Base-by-base conservation (phyloP, 345 rosid genomes). In the Murraya paniculata region DNA sequence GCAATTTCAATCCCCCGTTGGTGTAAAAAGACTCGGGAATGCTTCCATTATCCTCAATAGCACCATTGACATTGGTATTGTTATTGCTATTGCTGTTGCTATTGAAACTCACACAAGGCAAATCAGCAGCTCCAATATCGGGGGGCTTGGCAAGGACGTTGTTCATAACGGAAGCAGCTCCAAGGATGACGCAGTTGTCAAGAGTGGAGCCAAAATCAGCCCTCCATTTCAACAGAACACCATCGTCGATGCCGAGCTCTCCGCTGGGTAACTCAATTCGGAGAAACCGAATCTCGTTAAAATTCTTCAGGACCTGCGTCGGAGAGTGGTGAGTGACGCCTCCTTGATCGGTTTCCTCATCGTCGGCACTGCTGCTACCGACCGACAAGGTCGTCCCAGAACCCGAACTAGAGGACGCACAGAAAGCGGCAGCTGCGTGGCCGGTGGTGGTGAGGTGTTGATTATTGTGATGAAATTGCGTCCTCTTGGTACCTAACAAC, bases 21-120 rank as follows among this genome's bases (percentile, higher is more conserved):
- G 99, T 96, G 82, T 96, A 96, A 83, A 96, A 94, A 18, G 98
- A 92, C 72, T 96, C 98, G 2, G 99, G 99, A 77, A 96, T 96
- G 81, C 88, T 92, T 24, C 95, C 97, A 64, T 87, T 91, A 81
- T 96, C 99, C 9, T 94, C 98, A 0, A 57, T 76, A 45, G 80
- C 77, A 68, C 65, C 82, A 38, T 33, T 39, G 50, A 39, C 72
- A 60, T 9, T 48, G 21, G 2, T 61, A 45, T 36, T 61, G 21
- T 39, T 73, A 16, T 5, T 57, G 35, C 36, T 73, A 16, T 5
- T 57, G 35, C 36, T 61, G 21, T 30, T 73, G n/a, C 7, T 57
- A 39, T 35, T 76, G 4, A 71, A 1, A 73, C 50, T 73, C 8
- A 48, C 55, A 62, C 82, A 83, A 62, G 68, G 62, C 33, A 85